Evolutionary conservation across 1,284 basidiomycete species (phyloP).

Genomic region (Chondrostereum purpureum): DNA sequence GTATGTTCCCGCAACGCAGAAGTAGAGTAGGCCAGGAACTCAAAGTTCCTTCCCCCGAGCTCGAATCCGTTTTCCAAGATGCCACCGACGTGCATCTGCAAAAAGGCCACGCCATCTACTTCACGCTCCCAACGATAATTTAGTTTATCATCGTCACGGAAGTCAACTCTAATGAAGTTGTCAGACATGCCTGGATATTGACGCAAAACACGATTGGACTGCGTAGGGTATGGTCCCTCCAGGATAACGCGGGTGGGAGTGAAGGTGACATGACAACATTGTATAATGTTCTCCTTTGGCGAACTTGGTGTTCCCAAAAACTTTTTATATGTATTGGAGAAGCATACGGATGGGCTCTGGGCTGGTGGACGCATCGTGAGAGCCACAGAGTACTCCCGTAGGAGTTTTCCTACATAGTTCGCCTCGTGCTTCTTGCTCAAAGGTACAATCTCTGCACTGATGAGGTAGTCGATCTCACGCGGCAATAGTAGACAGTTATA

Average conservation of each 20-base stretch:
- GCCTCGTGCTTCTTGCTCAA: constrained; percentile 27
- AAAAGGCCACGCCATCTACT: constrained; percentile 51
- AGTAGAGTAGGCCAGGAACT: constrained; percentile 71
- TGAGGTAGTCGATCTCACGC: constrained; percentile 41
- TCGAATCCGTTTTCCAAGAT: constrained; percentile 60
- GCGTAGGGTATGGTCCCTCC: constrained; percentile 65
- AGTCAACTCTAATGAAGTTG: constrained; percentile 70
- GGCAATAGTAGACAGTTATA: constrained; percentile 54
- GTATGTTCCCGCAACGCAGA: constrained; percentile 67
- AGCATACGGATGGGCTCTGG: constrained; percentile 44
- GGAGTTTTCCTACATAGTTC: constrained; percentile 35
- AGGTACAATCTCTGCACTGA: constrained; percentile 32
- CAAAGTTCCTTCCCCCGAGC: constrained; percentile 61
- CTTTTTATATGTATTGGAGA: constrained; percentile 33
- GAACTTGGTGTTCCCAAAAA: too few relatives aligned
- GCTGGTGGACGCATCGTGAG: constrained; percentile 33
- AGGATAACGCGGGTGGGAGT: constrained; percentile 66
- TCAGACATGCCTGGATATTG: constrained; percentile 40
- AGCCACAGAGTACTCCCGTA: constrained; percentile 44
- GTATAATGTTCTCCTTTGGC: constrained; percentile 32
- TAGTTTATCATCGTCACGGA: constrained; percentile 69
- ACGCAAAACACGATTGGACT: constrained; percentile 60
- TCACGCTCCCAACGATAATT: constrained; percentile 61
- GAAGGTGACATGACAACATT: constrained; percentile 60
- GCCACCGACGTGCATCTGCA: constrained; percentile 55